Percentiles rank a stretch among this genome's conserved stretches.
phyloP scores from a whole-genome alignment of 257 asterid species.

The Solanum bulbocastanum region DNA sequence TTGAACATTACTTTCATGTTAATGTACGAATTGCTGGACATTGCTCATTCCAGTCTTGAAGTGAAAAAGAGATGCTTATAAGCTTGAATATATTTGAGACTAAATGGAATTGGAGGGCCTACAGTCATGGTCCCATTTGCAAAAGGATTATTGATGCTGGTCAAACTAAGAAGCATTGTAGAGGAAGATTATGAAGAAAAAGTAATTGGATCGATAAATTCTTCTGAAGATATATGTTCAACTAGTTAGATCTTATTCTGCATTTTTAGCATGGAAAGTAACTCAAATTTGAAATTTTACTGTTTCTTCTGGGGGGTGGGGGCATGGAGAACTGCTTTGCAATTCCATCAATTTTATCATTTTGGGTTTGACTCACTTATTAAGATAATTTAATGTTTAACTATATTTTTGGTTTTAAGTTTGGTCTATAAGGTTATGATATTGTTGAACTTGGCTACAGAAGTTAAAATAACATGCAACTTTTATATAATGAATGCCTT shows the following conservation, averaged over 20 bases:
- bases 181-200: not conserved
- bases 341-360: not conserved
- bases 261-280: not conserved
- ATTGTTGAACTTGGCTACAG: not conserved
- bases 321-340: not conserved
- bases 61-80: not conserved
- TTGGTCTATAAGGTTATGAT: not conserved
- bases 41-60: not conserved
- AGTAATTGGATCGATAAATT: not conserved
- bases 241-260: not conserved
- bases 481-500: not conserved
- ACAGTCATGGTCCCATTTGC: not conserved
- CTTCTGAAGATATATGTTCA: not conserved
- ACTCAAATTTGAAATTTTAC: not conserved
- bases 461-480: not conserved
- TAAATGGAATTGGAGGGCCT: not conserved
- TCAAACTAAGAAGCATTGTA: not conserved
- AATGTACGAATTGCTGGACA: not conserved
- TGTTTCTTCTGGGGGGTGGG: not conserved
- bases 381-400: not conserved
- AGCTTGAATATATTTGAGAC: not conserved
- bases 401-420: not conserved
- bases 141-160: not conserved
- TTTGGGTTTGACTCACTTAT: not conserved
- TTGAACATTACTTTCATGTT: not conserved